Evolutionary conservation across 2,329 filamentous ascomycete species (phyloP), one percentile per base, ranked within the genome.

Genomic region (Xylariales sp.): DNA sequence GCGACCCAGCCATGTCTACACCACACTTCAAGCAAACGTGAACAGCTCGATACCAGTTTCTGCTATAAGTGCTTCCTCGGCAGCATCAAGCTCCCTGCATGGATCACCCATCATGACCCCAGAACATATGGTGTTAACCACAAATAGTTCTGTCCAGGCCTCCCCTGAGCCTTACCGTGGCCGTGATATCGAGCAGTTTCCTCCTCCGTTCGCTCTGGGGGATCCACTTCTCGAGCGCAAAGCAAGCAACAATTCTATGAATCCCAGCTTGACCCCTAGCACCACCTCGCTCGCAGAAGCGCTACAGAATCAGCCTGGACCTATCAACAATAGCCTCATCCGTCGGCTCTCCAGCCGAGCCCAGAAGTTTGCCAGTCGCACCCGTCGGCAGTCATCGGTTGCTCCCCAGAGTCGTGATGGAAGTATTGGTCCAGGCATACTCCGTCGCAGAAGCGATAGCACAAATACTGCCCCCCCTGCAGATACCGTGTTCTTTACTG

Each of bases 361-460:
- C 5, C 80, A 83, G 78, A 61, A 82, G 74, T 64, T 83, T 70
- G 59, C 81, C 29, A 25, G 16, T 57, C 65, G 63, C 27, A 75
- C 83, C 43, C 80, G 89, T 45, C 77, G 90, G 44, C 83, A 85
- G 44, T 94, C 88, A 13, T 89, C 87, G 3, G 83, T 83, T 1
- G 77, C 85, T 30, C 78, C 85, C 15, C 80, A 82, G 43, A 88
- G 84, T 57, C 81, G 90, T 29, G 89, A 96, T 55, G 83, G 86
- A 44, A 96, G 90, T 56, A 83, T 89, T 18, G 93, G 93, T 1
- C 93, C 93, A 2, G 85, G 89, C 40, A 85, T 95, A 37, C 79
- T 95, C 61, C 81, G 91, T 45, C 77, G 88, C 41, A 81, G 90
- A 48, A 96, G 90, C 60, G 89, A 94, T 60, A 95, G 90, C 67